Conservation (phyloP, 2,329 filamentous ascomycete genomes). For the Aulographum hederae region DNA sequence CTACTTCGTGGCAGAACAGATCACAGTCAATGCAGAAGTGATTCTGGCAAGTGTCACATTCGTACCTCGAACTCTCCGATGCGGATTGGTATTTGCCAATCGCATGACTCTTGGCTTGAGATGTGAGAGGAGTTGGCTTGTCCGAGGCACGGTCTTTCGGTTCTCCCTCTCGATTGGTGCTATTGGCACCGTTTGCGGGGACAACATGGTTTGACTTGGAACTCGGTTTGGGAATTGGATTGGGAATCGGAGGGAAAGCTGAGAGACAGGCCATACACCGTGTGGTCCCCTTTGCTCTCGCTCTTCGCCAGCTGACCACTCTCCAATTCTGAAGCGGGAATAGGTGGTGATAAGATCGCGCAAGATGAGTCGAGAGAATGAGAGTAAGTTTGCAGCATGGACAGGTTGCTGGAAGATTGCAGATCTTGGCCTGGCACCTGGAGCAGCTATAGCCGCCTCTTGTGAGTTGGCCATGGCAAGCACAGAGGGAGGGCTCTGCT, state of each 20-base stretch:
- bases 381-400: constrained; percentile 81
- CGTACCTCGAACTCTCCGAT: constrained; percentile 75
- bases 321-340: constrained; percentile 83
- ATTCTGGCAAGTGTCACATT: constrained; percentile 66
- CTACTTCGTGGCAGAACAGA: constrained; percentile 79
- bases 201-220: too few species aligned
- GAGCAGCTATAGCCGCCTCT: constrained; percentile 83
- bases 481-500: constrained; percentile 57
- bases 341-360: constrained; percentile 81
- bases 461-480: constrained; percentile 70
- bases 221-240: too few species aligned
- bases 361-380: constrained; percentile 83
- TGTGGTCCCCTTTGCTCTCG: constrained; percentile 23
- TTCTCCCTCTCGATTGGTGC: constrained; percentile 2
- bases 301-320: constrained; percentile 70
- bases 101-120: constrained; percentile 14
- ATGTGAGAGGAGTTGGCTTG: too few species aligned
- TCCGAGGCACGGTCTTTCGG: constrained; percentile 14
- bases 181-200: too few species aligned
- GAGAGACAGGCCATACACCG: constrained; percentile 63
- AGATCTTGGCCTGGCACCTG: constrained; percentile 75
- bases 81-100: constrained; percentile 34
- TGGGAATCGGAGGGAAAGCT: too few species aligned
- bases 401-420: constrained; percentile 75
- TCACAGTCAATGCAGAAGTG: constrained; percentile 99